A percentile compares a stretch with the other conserved stretches of the same genome.
Evolutionary conservation across 345 rosid genomes (phyloP).

Genomic region (Eucalyptus tenuipes): DNA sequence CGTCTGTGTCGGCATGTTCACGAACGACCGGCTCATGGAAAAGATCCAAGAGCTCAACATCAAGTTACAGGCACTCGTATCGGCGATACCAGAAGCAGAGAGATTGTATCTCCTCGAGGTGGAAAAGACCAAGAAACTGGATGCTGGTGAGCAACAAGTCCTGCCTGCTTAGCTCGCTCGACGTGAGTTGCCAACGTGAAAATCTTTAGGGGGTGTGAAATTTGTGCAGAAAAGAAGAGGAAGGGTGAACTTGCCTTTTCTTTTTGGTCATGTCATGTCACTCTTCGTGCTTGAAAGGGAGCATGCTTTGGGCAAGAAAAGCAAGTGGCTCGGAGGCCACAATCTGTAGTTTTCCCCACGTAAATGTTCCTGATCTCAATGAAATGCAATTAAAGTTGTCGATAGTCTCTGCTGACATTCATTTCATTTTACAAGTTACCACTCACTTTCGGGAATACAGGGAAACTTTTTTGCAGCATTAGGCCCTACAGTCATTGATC

Average conservation of each 20-base stretch:
- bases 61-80: slow-evolving; percentile 35
- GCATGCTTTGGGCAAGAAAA: not conserved
- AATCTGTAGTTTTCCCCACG: not conserved
- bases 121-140: slow-evolving; percentile 28
- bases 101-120: slow-evolving; percentile 42
- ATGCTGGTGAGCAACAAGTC: slow-evolving; percentile 13
- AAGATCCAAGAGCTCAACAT: slow-evolving; percentile 48
- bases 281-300: not conserved
- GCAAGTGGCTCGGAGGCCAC: not conserved
- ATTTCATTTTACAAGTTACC: not conserved
- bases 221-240: not conserved
- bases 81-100: slow-evolving; percentile 70
- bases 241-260: not conserved
- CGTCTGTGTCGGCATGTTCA: slow-evolving; percentile 62
- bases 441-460: not conserved
- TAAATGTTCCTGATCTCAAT: not conserved
- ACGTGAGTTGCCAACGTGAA: not conserved
- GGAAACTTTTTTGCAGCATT: not conserved
- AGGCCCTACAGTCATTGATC: not conserved
- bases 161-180: not conserved
- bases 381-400: not conserved
- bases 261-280: not conserved
- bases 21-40: slow-evolving; percentile 57
- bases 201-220: not conserved
- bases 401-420: not conserved